Base-by-base conservation (phyloP, 345 rosid species). In the Sonneratia alba region DNA sequence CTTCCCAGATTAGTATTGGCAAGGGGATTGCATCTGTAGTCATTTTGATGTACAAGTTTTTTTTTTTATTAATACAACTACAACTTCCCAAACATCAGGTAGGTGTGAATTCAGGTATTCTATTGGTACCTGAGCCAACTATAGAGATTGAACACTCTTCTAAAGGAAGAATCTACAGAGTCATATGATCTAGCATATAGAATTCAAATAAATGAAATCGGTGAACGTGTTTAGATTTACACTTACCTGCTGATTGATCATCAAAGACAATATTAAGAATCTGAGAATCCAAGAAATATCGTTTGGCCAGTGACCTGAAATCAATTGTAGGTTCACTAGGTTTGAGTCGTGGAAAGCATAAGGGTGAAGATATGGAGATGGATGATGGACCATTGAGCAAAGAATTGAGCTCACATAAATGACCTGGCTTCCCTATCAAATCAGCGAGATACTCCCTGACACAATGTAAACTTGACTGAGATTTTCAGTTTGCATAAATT, bases 401-500 rank as follows among this genome's bases (percentile, higher is more conserved):
- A 85, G 99, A 96, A 83, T 90, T 88, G 0, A 98, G 99, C 81
- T 88, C 95, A 72, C 88, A 87, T 79, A 96, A 77, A 81, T 85
- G 83, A 73, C 99, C 99, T 49, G 99, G 96, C 84, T 81, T 88
- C 81, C 88, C 95, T 48, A 89, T 81, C 85, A 96, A 91, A 81
- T 96, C 99, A 77, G 92, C 87, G 74, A 91, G 81, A 83, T 85
- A 92, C 80, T 96, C 99, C 93, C 98, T 92, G 97, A 75, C 85
- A 89, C 36, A 22, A 75, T 72, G 76, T 36, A 82, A 40, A 77
- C 68, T 27, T 27, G 32, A 27, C 32, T 27, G 32, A 27, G 32
- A 27, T 27, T 27, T 27, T 27, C 32, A 77, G 66, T 53, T 65
- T 65, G 42, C 27, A 27, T 32, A 74, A 36, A 68, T 66, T 69